Conservation (phyloP, 805 yeast genomes). For the Hanseniaspora meyeri region DNA sequence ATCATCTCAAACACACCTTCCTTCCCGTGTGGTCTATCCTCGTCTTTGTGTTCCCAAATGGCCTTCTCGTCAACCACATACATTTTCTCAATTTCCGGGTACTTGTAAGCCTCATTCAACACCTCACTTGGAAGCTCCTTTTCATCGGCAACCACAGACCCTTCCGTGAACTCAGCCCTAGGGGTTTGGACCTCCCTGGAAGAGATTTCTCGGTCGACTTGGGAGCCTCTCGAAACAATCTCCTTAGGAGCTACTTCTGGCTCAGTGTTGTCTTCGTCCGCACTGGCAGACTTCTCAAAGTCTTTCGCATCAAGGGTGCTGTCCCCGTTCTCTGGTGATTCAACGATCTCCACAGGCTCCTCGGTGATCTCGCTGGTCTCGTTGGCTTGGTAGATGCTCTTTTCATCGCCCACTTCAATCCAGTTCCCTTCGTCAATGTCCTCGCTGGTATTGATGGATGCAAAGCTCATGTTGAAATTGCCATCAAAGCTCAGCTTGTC, state of each 20-base stretch:
- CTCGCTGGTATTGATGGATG: slow-evolving; percentile 18
- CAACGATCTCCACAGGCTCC: not conserved
- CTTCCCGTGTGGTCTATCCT: not conserved
- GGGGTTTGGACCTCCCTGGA: slow-evolving; percentile 17
- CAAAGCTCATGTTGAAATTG: slow-evolving; percentile 1
- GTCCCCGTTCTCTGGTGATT: slow-evolving; percentile 13
- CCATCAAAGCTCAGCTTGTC: not conserved
- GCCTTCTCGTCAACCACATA: slow-evolving; percentile 18
- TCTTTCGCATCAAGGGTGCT: not conserved
- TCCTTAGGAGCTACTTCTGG: not conserved
- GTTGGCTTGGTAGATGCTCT: slow-evolving; percentile 14
- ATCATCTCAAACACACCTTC: not conserved
- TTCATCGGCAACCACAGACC: slow-evolving; percentile 27
- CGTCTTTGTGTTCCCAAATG: slow-evolving; percentile 14
- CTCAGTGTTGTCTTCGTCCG: no score
- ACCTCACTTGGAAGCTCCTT: slow-evolving; percentile 19
- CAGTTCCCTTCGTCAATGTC: slow-evolving; percentile 17
- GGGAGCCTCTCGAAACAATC: not conserved
- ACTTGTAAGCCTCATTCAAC: slow-evolving; percentile 22
- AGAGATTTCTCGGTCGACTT: not conserved
- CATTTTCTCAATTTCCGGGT: slow-evolving; percentile 17
- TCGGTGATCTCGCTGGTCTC: not conserved
- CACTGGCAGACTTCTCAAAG: no score
- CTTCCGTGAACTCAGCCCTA: slow-evolving; percentile 13
- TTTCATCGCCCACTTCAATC: slow-evolving; percentile 11